Base-by-base conservation (phyloP, 2,329 filamentous ascomycete genomes). In the Ilyonectria sp. region DNA sequence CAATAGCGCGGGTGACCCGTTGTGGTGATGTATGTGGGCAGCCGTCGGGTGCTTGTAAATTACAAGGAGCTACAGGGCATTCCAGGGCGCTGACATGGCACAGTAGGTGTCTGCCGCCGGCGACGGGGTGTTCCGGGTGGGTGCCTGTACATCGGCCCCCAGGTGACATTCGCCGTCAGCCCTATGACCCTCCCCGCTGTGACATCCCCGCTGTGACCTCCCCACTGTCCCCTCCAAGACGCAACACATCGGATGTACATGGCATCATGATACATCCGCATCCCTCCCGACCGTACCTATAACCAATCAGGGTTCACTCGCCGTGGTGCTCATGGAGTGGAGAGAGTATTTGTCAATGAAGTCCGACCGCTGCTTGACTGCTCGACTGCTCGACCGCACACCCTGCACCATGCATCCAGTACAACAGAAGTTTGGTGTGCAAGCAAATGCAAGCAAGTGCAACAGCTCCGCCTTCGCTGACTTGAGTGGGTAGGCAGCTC, bases 91-190 rank as follows among this genome's bases (percentile, higher is more conserved):
- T 40, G 17, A 40, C 37, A 40, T 15, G 37, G 37, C 5, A 15
- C 13, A 40, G 13, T 40, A 17, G 13, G 17, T 6, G 37, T 6
- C 3, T n/a, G 8, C 40, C n/a, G 1, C 7, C 6, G 43, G 43
- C 15, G 5, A 19, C 15, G 6, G 26, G 37, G 23, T 33, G 56
- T 59, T 46, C 56, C 21, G 56, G 56, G 56, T 59, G 56, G 50
- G 31, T 50, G 56, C 44, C 37, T 35, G 44, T 33, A 6, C 44
- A 37, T 29, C 29, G 31, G 44, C 44, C 56, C 56, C 46, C 56
- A 59, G 56, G 56, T 59, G 23, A 31, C 47, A 19, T 35, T 55
- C 15, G n/a, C 60, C 33, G 43, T 62, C 60, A 62, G 60, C 60
- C 60, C 60, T 62, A 62, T 44, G 46, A 43, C 31, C 33, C 60